phyloP scores from a whole-genome alignment of 2,329 filamentous ascomycete genomes.

The Epichloe typhina region DNA sequence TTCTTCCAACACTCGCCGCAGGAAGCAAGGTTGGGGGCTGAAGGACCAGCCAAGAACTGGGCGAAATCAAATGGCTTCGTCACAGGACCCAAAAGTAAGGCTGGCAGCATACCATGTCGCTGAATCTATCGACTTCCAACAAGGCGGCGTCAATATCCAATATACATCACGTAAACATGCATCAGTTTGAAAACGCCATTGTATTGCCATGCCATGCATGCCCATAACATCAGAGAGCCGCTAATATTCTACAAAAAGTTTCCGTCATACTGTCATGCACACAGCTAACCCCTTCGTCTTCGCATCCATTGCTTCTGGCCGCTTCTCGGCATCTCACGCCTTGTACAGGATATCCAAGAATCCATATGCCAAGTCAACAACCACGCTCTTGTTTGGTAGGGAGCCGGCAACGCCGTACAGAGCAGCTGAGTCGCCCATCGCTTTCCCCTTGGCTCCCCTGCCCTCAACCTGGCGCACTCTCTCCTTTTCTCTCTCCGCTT shows the following conservation, averaged over 20 bases:
- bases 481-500: conserved; percentile 71
- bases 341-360: conserved; percentile 93
- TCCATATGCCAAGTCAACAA: conserved; percentile 76
- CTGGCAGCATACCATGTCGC: neutral
- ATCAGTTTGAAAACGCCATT: neutral
- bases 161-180: neutral
- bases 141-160: too few relatives aligned
- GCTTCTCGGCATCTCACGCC: conserved; percentile 36
- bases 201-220: neutral
- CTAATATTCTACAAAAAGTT: neutral
- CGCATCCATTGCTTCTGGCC: neutral
- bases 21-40: neutral
- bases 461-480: conserved; percentile 57
- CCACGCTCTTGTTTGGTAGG: conserved; percentile 88
- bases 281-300: neutral
- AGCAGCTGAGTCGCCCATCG: conserved; percentile 68
- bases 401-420: conserved; percentile 92
- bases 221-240: neutral
- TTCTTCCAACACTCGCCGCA: too few relatives aligned
- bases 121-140: too few relatives aligned
- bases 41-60: neutral
- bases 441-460: conserved; percentile 50
- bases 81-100: neutral
- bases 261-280: neutral
- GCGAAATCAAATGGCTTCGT: neutral